Base-by-base conservation (phyloP, 2,329 filamentous ascomycete genomes). In the Claviceps cyperi region DNA sequence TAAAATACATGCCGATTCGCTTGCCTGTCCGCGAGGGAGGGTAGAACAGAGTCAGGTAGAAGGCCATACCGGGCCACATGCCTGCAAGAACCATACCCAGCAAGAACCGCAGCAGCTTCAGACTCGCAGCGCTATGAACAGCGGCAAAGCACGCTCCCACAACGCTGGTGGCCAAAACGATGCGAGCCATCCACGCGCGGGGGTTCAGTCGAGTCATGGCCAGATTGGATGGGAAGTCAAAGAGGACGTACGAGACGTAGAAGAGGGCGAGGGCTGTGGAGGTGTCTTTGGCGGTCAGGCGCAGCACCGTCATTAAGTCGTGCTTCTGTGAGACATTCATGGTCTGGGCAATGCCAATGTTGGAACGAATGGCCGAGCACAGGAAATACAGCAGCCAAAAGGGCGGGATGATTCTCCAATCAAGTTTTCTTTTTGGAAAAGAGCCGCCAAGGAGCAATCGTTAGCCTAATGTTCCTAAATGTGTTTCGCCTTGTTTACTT, bases 1-100 rank as follows among this genome's bases (percentile, higher is more conserved):
- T 94, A 63, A 87, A 95, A 69, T 94, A 95, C 63, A 84, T 79
- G 38, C 89, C 89, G 55, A 95, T 94, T 39, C 89, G 78, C 69
- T 92, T 94, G 14, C 86, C 89, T 1, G 84, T 92, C 13, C 86
- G 77, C 5, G 85, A 86, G 0, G 89, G 88, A 6, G 89, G 89
- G 61, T 95, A 95, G 71, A 94, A 95, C 7, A 94, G 74, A 0
- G 89, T 94, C 45, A 95, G 73, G 61, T 94, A 95, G 64, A 92
- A 92, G 9, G 87, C 80, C 89, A 95, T 94, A 47, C 89, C 89
- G 0, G 89, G 89, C 89, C 89, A 95, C 83, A 95, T 89, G 45
- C 89, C 89, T 1, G 89, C 89, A 62, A 90, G 90, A 22, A 94
- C 88, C 14, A 92, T 76, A 46, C 89, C 89, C 6, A 95, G 77